These are phyloP conservation scores for Trichoderma gracile DNA, from an alignment of 2,329 filamentous ascomycete genomes.

Conservation along the genomic window DNA sequence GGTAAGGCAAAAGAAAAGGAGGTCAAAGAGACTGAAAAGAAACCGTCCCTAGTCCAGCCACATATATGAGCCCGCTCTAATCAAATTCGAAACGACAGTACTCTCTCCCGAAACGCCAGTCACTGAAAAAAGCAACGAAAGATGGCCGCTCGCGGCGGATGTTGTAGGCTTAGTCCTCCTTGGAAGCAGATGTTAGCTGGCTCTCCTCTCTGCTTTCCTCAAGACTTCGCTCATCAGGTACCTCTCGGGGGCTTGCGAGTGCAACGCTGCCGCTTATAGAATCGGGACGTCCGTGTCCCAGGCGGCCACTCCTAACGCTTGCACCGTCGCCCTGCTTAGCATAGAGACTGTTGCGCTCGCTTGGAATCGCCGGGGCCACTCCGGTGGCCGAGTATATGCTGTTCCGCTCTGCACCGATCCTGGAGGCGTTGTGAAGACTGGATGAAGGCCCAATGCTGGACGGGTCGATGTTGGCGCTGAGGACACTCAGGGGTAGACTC, in stretches of 20 bases:
- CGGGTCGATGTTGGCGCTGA: constrained; percentile 68
- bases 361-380: constrained; percentile 62
- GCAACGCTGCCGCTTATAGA: constrained; percentile 78
- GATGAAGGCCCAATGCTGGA: constrained; percentile 47
- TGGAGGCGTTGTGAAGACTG: constrained; percentile 53
- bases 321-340: constrained; percentile 69
- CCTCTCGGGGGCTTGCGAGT: constrained; percentile 58
- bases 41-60: neutral
- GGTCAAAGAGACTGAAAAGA: neutral
- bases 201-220: constrained; percentile 36
- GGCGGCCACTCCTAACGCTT: constrained; percentile 74
- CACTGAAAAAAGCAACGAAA: constrained; percentile 15
- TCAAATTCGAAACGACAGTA: neutral
- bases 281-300: constrained; percentile 78
- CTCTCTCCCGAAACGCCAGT: constrained; percentile 5
- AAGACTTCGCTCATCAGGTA: constrained; percentile 41
- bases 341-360: constrained; percentile 82
- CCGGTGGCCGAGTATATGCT: constrained; percentile 81
- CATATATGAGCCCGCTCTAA: constrained; percentile 19
- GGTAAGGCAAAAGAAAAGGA: neutral
- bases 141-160: constrained; percentile 1
- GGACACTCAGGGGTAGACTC: constrained; percentile 73
- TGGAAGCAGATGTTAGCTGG: constrained; percentile 23
- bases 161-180: constrained; percentile 26
- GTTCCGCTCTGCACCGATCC: constrained; percentile 61